Percentiles rank a stretch among this genome's conserved stretches.
Conservation (phyloP, 495 filamentous ascomycete species). For the Aspergillus cavernicola region DNA sequence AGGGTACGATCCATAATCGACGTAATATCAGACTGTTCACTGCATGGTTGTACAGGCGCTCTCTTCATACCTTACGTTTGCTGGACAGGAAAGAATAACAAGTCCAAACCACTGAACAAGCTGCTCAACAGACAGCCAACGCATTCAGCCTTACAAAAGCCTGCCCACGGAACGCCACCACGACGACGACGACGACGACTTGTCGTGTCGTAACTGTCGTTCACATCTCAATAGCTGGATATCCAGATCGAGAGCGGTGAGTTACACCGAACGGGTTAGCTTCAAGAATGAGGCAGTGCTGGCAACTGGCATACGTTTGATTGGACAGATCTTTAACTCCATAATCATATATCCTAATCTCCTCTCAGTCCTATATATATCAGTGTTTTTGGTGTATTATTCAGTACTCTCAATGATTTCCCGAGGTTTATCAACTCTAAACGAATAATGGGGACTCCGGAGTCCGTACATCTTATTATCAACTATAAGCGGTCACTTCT, state of each 20-base stretch:
- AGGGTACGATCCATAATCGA: conserved; percentile 1
- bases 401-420: background rate
- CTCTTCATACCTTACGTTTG: background rate
- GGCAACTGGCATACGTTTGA: conserved; percentile 9
- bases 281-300: conserved; percentile 27
- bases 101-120: too few relatives aligned
- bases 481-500: background rate
- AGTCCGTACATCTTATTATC: background rate
- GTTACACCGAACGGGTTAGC: conserved; percentile 15
- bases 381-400: too few relatives aligned
- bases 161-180: background rate
- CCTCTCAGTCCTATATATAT: too few relatives aligned
- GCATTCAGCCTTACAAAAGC: conserved; percentile 1
- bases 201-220: too few relatives aligned
- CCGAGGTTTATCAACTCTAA: background rate
- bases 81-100: too few relatives aligned
- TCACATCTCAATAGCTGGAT: too few relatives aligned
- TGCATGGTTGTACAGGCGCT: conserved; percentile 1
- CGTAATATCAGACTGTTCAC: background rate
- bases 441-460: background rate
- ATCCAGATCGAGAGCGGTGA: conserved; percentile 22
- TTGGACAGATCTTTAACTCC: background rate
- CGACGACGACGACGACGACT: too few relatives aligned
- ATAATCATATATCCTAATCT: background rate
- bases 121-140: too few relatives aligned